These are phyloP conservation scores for Osmanthus fragrans DNA, from an alignment of 257 asterid species.

Conservation along the genomic window DNA sequence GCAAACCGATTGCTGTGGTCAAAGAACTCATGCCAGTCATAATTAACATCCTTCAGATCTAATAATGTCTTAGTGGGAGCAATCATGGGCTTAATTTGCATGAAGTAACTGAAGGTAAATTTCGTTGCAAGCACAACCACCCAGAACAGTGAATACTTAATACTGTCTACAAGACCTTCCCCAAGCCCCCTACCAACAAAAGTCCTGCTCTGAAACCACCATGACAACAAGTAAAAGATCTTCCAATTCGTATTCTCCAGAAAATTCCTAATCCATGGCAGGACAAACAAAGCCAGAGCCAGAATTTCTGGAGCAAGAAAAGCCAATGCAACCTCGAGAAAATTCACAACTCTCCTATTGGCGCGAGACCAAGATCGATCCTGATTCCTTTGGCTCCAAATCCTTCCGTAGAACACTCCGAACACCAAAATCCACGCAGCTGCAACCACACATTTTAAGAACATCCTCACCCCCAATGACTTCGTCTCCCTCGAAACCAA, in stretches of 20 bases:
- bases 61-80: slow-evolving; percentile 76
- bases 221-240: slow-evolving; percentile 74
- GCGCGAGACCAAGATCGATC: slow-evolving; percentile 56
- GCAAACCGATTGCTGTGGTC: slow-evolving; percentile 79
- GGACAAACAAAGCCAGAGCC: slow-evolving; percentile 67
- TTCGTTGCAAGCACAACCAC: slow-evolving; percentile 78
- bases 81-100: slow-evolving; percentile 95
- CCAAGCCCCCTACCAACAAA: slow-evolving; percentile 97
- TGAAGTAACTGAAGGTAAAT: slow-evolving; percentile 84
- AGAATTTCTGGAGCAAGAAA: slow-evolving; percentile 83
- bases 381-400: slow-evolving; percentile 61
- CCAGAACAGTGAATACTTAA: slow-evolving; percentile 89
- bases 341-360: slow-evolving; percentile 53
- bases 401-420: slow-evolving; percentile 73
- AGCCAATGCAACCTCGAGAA: slow-evolving; percentile 69
- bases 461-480: slow-evolving; percentile 76
- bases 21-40: slow-evolving; percentile 89
- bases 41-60: slow-evolving; percentile 44
- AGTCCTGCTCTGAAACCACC: slow-evolving; percentile 97
- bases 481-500: slow-evolving; percentile 91
- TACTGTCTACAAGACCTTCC: slow-evolving; percentile 90
- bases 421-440: slow-evolving; percentile 87
- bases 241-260: slow-evolving; percentile 93
- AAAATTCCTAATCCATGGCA: slow-evolving; percentile 92
- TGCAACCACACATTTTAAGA: slow-evolving; percentile 73